Evolutionary conservation across 2,329 filamentous ascomycete genomes (phyloP).

Genomic region (Incumbomyces delicatus): DNA sequence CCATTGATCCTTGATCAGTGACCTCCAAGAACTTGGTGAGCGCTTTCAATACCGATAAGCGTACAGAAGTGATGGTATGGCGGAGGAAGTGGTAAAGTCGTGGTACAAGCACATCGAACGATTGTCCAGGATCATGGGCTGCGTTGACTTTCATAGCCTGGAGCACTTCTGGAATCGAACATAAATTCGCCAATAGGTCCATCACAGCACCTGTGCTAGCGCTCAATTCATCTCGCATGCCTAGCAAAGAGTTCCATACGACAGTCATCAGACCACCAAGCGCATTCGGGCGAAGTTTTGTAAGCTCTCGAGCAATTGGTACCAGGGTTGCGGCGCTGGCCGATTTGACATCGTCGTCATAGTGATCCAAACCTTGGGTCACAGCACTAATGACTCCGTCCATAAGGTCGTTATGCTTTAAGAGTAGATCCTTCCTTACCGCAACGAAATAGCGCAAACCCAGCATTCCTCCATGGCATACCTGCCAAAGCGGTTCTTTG

Average conservation of each 20-base stretch:
- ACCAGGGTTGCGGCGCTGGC: slow-evolving; percentile 96
- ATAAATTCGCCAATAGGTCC: slow-evolving; percentile 92
- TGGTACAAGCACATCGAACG: slow-evolving; percentile 85
- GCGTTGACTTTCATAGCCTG: slow-evolving; percentile 90
- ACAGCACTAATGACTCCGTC: slow-evolving; percentile 87
- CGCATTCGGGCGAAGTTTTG: slow-evolving; percentile 67
- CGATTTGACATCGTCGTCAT: slow-evolving; percentile 89
- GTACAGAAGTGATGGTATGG: slow-evolving; percentile 93
- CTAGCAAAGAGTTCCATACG: slow-evolving; percentile 94
- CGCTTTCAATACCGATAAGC: slow-evolving; percentile 84
- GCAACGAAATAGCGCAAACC: slow-evolving; percentile 91
- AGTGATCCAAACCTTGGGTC: slow-evolving; percentile 86
- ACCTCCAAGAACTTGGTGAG: slow-evolving; percentile 87
- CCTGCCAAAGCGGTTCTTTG: slow-evolving; percentile 73
- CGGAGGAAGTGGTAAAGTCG: slow-evolving; percentile 91
- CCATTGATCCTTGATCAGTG: slow-evolving; percentile 65
- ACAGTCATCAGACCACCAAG: slow-evolving; percentile 80
- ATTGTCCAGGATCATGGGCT: slow-evolving; percentile 69
- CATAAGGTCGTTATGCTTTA: slow-evolving; percentile 74
- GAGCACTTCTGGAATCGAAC: slow-evolving; percentile 84
- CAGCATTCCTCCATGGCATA: slow-evolving; percentile 97
- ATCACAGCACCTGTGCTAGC: slow-evolving; percentile 97
- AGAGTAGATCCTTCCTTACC: slow-evolving; percentile 80
- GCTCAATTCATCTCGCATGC: slow-evolving; percentile 92
- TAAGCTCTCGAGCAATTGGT: slow-evolving; percentile 90